These are phyloP conservation scores for Tylopilus rubrobrunneus DNA, from an alignment of 768 basidiomycete species.

Conservation along the genomic window DNA sequence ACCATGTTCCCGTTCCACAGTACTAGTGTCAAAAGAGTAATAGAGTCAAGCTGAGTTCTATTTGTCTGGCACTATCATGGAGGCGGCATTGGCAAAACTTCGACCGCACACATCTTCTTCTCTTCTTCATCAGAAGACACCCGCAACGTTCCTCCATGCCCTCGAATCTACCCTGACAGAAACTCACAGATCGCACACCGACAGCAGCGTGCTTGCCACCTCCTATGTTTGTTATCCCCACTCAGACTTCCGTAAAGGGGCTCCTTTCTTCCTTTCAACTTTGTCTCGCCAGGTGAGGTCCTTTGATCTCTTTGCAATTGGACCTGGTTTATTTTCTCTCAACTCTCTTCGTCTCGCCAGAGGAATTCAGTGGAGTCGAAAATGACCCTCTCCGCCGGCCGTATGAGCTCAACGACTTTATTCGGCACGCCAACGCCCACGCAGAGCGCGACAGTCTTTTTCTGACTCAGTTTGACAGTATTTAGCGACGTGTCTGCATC, in stretches of 20 bases:
- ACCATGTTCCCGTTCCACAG: too few species aligned
- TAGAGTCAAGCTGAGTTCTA: background rate
- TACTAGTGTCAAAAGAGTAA: too few species aligned
- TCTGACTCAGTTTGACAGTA: background rate
- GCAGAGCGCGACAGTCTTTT: background rate
- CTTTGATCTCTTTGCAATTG: too few species aligned
- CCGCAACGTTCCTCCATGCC: conserved; percentile 79
- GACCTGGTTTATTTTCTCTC: too few species aligned
- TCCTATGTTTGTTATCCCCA: too few species aligned
- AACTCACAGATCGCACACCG: conserved; percentile 61
- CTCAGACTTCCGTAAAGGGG: too few species aligned
- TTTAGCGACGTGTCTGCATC: conserved; percentile 10
- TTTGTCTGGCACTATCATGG: conserved; percentile 38
- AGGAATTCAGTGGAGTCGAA: too few species aligned
- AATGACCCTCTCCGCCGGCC: too few species aligned
- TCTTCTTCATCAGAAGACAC: conserved; percentile 84
- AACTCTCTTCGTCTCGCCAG: too few species aligned
- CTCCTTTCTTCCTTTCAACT: too few species aligned
- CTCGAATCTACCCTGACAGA: conserved; percentile 79
- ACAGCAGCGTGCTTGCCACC: too few species aligned
- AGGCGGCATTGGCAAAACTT: conserved; percentile 75
- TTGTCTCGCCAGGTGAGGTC: too few species aligned
- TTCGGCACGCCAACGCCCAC: conserved; percentile 5
- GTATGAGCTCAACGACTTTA: conserved; percentile 6
- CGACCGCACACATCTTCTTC: conserved; percentile 79